Evolutionary conservation across 164 flowering plant genomes (phyloP).

Genomic region (Umbellularia californica): DNA sequence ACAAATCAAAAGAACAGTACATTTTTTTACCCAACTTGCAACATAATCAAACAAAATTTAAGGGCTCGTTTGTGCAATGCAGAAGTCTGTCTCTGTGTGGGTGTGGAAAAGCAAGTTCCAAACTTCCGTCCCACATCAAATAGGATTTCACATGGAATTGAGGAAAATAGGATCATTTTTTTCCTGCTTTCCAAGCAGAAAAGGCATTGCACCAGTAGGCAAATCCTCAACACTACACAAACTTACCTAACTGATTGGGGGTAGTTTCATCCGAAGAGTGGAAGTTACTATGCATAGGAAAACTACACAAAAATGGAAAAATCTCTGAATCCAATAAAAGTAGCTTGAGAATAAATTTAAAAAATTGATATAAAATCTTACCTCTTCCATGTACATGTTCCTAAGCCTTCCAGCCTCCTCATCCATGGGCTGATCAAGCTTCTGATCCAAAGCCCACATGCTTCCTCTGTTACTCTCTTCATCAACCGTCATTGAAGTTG

Average conservation of each 20-base stretch:
- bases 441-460: slow-evolving; percentile 97
- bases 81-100: neutral
- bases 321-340: neutral
- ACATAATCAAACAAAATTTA: no score
- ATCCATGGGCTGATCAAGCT: slow-evolving; percentile 98
- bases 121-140: neutral
- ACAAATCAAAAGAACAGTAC: neutral
- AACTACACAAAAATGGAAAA: neutral
- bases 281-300: neutral
- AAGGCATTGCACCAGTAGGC: neutral
- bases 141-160: no score
- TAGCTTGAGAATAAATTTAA: neutral
- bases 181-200: neutral
- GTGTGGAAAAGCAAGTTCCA: neutral
- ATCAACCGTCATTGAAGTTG: slow-evolving; percentile 27
- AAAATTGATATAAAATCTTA: slow-evolving; percentile 10
- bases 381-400: slow-evolving; percentile 79
- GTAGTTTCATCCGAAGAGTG: neutral
- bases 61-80: no score
- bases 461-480: slow-evolving; percentile 48
- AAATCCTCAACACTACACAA: neutral
- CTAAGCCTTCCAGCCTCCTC: slow-evolving; percentile 89
- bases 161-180: no score
- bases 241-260: neutral
- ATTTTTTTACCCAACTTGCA: neutral